Conservation (phyloP, 2,329 filamentous ascomycete species). For the Paraphoma sp. region DNA sequence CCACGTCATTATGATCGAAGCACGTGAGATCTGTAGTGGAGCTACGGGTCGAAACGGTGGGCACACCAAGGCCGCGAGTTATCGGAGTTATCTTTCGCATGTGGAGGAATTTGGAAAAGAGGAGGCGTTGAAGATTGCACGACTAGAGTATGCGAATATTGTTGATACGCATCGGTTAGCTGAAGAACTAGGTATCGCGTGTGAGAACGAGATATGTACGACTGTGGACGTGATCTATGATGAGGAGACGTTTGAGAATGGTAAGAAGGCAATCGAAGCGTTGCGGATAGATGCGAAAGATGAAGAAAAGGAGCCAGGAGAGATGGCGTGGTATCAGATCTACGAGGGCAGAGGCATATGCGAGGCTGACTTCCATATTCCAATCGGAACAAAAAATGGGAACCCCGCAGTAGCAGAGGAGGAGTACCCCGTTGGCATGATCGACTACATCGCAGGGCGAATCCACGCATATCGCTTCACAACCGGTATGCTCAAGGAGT, state of each 20-base stretch:
- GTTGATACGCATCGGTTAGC: constrained; percentile 63
- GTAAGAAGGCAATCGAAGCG: constrained; percentile 31
- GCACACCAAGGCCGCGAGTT: constrained; percentile 59
- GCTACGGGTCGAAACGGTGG: constrained; percentile 55
- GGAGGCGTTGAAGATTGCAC: constrained; percentile 55
- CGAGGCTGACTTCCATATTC: constrained; percentile 25
- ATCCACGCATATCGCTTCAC: constrained; percentile 43
- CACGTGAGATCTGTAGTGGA: constrained; percentile 46
- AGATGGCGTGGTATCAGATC: constrained; percentile 39
- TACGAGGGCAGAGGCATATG: constrained; percentile 17
- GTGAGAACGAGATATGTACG: constrained; percentile 57
- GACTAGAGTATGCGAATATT: constrained; percentile 55
- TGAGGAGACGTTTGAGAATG: constrained; percentile 31
- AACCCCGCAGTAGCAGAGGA: constrained; percentile 18
- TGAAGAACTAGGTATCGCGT: constrained; percentile 49
- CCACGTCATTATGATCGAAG: constrained; percentile 49
- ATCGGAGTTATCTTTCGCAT: constrained; percentile 60
- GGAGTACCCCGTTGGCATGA: constrained; percentile 35
- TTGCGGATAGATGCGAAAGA: constrained; percentile 28
- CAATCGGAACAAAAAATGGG: constrained; percentile 11
- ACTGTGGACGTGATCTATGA: constrained; percentile 68
- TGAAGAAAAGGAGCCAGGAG: constrained; percentile 28
- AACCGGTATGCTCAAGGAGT: constrained; percentile 31
- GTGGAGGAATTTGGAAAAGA: constrained; percentile 53
- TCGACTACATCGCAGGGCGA: constrained; percentile 41